Evolutionary conservation across 768 basidiomycete species (phyloP), one percentile per base, ranked within the genome.

Genomic region (Auricularia cornea): DNA sequence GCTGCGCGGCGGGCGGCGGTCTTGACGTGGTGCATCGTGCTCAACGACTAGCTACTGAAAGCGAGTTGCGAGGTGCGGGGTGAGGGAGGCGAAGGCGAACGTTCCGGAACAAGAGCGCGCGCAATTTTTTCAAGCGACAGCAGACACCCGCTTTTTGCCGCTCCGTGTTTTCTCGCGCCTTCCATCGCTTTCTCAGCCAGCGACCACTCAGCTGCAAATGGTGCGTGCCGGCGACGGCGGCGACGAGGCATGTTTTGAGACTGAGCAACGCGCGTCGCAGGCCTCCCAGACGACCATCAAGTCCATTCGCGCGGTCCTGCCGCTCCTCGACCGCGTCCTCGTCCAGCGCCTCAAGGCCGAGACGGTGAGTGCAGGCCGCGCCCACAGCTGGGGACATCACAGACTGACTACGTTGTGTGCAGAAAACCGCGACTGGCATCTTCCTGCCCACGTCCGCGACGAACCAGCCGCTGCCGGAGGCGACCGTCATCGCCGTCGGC

Each of bases 361-460:
- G 68, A 92, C 93, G 8, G 95, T 98, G 71, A 65, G 90, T 80
- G 4, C 20, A 60, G 20, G 44, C 8, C 28, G 20, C 28, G 28
- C 20, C 51, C 38, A 41, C 18, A 14, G 8, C 48, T 56, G 23
- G 20, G 5, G 62, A 30, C 29, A 3, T 48, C 60, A 28, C 56
- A 4, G 56, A 20, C n/a, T n/a, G n/a, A n/a, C n/a, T n/a, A n/a
- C n/a, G n/a, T n/a, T 59, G 12, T 40, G 6, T 40, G 32, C 69
- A 98, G 95, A 97, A 98, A 95, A 99, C 96, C n/a, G 90, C 97
- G 3, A 77, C 89, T 28, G 97, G 97, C 38, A 87, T 99, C 73
- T 94, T 94, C 84, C 82, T 99, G 56, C 97, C 97, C n/a, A 84
- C 90, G 0, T 92, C 94, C 1, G 86, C 90, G 4, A 94, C 92